Evolutionary conservation across 2,329 filamentous ascomycete species (phyloP), one percentile per base, ranked within the genome.

Genomic region (Aureobasidium lini): DNA sequence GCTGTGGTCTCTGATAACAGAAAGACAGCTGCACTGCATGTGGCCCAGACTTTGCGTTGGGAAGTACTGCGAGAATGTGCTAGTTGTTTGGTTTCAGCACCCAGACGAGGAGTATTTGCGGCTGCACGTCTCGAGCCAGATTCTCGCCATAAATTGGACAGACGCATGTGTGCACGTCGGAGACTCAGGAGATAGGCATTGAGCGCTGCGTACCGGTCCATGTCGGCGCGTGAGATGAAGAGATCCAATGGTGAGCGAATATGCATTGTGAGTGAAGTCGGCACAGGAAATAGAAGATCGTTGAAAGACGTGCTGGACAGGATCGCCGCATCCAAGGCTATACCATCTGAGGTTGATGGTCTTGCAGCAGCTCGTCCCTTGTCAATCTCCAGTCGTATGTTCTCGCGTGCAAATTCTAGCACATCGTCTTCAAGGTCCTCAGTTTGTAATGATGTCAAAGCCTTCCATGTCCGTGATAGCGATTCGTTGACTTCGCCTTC

Each of bases 31-130:
- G 91, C 89, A 68, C 89, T 91, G 65, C 88, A 87, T 0, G 90
- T 95, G 0, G 91, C 93, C 94, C 94, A 99, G 0, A 93, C 83
- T 63, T 85, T 87, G 15, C 94, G 84, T 80, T 95, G 88, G 0
- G 83, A 81, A 36, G 80, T 78, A 4, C 82, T 80, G 16, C 93
- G 81, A 15, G 76, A 70, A 29, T 84, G 83, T 64, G 85, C 83
- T 53, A 88, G 82, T 65, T 82, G 75, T 31, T 90, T 82, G 10
- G 88, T 80, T 29, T 28, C 23, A n/a, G 44, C 28, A 36, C 18
- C 39, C 15, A 32, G 11, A 16, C 29, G 57, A 32, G 54, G 16
- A 6, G 43, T 8, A 16, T 48, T 32, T 15, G 42, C 16, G 6
- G 23, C 16, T 39, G 28, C 34, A 58, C 93, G 84, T 49, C 93